Percentiles rank a stretch among this genome's conserved stretches.
phyloP scores from a whole-genome alignment of 2,329 filamentous ascomycete species.

The Nannizzia gypsea region DNA sequence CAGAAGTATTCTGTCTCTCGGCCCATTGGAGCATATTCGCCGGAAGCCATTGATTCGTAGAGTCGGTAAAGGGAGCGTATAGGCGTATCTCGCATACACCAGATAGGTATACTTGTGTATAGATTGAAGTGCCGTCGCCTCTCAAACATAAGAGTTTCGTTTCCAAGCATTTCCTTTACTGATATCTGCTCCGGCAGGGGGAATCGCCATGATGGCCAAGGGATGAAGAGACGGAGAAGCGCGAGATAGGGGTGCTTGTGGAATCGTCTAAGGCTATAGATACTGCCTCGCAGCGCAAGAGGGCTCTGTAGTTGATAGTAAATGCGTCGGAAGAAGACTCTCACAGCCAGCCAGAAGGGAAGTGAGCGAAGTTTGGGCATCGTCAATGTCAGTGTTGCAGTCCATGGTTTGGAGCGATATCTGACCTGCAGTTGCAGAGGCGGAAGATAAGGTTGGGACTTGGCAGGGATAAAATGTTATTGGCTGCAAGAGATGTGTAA shows the following conservation, averaged over 20 bases:
- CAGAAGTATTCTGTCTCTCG: conserved; percentile 21
- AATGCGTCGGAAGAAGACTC: conserved; percentile 8
- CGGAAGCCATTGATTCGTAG: conserved; percentile 18
- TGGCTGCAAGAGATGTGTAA: too few relatives aligned
- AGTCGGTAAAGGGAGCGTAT: conserved; percentile 20
- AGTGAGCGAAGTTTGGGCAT: not conserved
- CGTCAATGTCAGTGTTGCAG: too few relatives aligned
- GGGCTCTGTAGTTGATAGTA: conserved; percentile 9
- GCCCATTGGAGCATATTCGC: conserved; percentile 14
- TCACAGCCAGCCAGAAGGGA: conserved; percentile 7
- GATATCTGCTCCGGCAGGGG: conserved; percentile 15
- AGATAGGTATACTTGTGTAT: conserved; percentile 15
- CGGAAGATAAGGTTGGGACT: too few relatives aligned
- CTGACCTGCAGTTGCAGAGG: too few relatives aligned
- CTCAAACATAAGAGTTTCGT: conserved; percentile 9
- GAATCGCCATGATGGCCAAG: conserved; percentile 16
- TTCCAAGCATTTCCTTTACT: conserved; percentile 10
- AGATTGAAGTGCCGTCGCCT: conserved; percentile 8
- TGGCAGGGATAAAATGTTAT: too few relatives aligned
- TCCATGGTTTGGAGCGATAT: too few relatives aligned
- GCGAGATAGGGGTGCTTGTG: conserved; percentile 14
- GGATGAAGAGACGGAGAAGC: conserved; percentile 16
- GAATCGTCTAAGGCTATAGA: conserved; percentile 1
- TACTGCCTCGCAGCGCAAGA: conserved; percentile 11
- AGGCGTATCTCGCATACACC: conserved; percentile 19